A percentile compares a stretch with the other conserved stretches of the same genome.
phyloP scores from a whole-genome alignment of 805 yeast genomes.

The Lachancea sp. region DNA sequence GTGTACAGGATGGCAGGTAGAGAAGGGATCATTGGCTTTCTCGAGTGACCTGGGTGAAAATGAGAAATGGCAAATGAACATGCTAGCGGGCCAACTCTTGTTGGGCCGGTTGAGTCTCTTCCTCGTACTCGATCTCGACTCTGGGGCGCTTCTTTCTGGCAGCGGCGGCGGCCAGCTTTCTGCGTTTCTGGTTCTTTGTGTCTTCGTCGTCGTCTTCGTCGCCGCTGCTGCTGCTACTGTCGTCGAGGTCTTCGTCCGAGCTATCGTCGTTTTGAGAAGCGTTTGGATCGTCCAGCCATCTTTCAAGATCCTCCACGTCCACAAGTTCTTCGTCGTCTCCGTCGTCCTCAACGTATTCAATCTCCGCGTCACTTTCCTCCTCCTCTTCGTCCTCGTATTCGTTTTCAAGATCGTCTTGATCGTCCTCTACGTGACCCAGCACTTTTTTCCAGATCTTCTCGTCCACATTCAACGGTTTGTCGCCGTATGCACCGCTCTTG shows the following conservation, averaged over 20 bases:
- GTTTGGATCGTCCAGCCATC: slow-evolving; percentile 66
- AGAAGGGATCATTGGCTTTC: no score
- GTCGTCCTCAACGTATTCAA: slow-evolving; percentile 85
- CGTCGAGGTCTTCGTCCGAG: slow-evolving; percentile 35
- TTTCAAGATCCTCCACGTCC: slow-evolving; percentile 88
- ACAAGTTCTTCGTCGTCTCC: slow-evolving; percentile 85
- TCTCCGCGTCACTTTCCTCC: slow-evolving; percentile 59
- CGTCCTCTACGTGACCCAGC: slow-evolving; percentile 73
- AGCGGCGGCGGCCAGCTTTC: slow-evolving; percentile 25
- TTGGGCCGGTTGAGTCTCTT: slow-evolving; percentile 42
- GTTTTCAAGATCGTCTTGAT: slow-evolving; percentile 44
- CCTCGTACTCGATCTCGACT: slow-evolving; percentile 80
- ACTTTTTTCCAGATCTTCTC: slow-evolving; percentile 94
- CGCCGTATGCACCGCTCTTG: slow-evolving; percentile 98
- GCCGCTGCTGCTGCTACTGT: background rate
- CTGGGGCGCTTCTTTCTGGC: slow-evolving; percentile 55
- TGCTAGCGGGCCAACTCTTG: slow-evolving; percentile 25
- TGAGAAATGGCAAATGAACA: no score
- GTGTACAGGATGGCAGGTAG: background rate
- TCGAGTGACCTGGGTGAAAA: no score
- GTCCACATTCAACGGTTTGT: slow-evolving; percentile 93
- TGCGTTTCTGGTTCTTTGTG: slow-evolving; percentile 31
- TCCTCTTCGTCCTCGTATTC: slow-evolving; percentile 46
- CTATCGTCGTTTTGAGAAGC: slow-evolving; percentile 32
- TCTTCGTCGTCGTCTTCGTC: slow-evolving; percentile 38